Conservation (phyloP, 805 yeast genomes). For the Lachancea cidri region DNA sequence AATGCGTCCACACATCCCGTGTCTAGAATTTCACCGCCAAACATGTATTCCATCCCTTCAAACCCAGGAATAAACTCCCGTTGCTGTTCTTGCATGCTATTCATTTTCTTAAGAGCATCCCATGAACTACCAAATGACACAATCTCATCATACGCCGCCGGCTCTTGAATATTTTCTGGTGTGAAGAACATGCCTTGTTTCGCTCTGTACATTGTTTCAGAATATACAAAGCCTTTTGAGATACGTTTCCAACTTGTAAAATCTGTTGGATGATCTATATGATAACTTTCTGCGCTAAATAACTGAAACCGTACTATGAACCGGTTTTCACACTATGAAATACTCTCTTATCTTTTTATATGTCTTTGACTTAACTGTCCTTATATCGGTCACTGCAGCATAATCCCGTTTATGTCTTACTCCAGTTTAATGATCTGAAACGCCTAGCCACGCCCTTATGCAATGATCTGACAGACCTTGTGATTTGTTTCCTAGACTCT, state of each 20-base stretch:
- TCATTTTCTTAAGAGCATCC: constrained; percentile 1
- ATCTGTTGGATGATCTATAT: too few species aligned
- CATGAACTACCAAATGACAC: constrained; percentile 1
- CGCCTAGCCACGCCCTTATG: background rate
- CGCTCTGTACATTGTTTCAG: background rate
- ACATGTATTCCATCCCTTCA: background rate
- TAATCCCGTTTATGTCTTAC: too few species aligned
- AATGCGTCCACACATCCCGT: too few species aligned
- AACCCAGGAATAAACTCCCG: background rate
- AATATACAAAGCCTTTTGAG: too few species aligned
- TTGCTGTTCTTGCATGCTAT: background rate
- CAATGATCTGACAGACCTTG: background rate
- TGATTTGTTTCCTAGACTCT: background rate
- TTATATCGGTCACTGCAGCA: too few species aligned
- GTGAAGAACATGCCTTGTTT: background rate
- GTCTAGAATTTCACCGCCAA: background rate
- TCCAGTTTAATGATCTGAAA: background rate
- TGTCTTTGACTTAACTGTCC: too few species aligned
- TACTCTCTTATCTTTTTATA: too few species aligned
- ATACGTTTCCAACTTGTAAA: too few species aligned
- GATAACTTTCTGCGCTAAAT: too few species aligned
- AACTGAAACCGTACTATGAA: too few species aligned
- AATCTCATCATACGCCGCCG: constrained; percentile 2
- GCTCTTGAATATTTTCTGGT: background rate
- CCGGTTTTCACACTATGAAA: too few species aligned